A percentile compares a stretch with the other conserved stretches of the same genome.
phyloP scores from a whole-genome alignment of 805 yeast genomes.

The Myxozyma neglecta region DNA sequence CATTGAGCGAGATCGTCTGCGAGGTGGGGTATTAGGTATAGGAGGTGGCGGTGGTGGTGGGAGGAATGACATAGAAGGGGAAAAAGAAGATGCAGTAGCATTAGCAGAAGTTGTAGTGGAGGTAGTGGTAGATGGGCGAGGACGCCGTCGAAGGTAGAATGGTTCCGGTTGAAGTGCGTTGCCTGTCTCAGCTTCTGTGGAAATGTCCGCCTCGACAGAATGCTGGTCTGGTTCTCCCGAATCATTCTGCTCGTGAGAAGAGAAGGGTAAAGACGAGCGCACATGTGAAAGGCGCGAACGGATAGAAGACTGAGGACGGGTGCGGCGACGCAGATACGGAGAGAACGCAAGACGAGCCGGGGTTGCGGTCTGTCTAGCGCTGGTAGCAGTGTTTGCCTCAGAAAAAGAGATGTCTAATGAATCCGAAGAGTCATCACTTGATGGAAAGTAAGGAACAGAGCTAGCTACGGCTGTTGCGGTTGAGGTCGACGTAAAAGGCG shows the following conservation, averaged over 20 bases:
- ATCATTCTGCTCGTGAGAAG: not conserved
- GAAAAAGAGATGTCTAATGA: not conserved
- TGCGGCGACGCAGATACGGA: not conserved
- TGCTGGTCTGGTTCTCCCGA: not conserved
- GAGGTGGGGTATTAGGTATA: conserved; percentile 1
- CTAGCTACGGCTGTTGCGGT: too few species aligned
- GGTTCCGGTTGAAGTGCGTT: conserved; percentile 27
- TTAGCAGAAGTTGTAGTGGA: conserved; percentile 15
- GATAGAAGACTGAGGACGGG: not conserved
- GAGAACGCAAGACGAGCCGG: not conserved
- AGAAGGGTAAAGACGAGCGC: conserved; percentile 12
- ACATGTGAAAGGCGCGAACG: conserved; percentile 19
- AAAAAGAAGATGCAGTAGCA: conserved; percentile 8
- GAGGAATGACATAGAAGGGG: conserved; percentile 8
- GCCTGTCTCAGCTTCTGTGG: not conserved
- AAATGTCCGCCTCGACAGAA: not conserved
- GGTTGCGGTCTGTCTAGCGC: not conserved
- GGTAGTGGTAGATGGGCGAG: conserved; percentile 19
- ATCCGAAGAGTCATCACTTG: too few species aligned
- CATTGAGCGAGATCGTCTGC: not conserved
- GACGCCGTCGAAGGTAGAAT: conserved; percentile 26
- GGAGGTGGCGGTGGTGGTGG: conserved; percentile 1
- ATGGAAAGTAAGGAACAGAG: too few species aligned
- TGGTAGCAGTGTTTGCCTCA: not conserved
- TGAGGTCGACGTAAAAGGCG: too few species aligned